A percentile compares a stretch with the other conserved stretches of the same genome.
phyloP scores from a whole-genome alignment of 352 stramenopile genomes.

The Blastocystis sp. region DNA sequence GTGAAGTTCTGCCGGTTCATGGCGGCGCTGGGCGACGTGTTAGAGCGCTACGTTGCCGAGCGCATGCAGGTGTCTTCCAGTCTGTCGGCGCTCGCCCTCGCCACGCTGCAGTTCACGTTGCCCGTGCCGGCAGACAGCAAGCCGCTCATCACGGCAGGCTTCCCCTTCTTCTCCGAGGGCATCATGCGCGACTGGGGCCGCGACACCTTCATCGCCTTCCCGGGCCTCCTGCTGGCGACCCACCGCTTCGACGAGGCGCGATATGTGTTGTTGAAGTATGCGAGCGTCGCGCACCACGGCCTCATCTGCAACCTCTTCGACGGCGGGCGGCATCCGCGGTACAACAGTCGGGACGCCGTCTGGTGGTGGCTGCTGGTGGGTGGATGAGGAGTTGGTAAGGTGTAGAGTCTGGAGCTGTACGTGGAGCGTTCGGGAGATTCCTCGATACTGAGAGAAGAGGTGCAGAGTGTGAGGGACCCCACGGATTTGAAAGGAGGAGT shows the following conservation, averaged over 20 bases:
- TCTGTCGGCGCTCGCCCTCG: slow-evolving; percentile 3
- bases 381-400: not conserved
- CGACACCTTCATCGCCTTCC: slow-evolving; percentile 72
- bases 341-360: slow-evolving; percentile 70
- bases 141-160: slow-evolving; percentile 40
- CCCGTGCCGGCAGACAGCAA: slow-evolving; percentile 5
- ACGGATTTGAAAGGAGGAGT: not conserved
- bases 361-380: slow-evolving; percentile 71
- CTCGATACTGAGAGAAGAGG: not conserved
- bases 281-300: slow-evolving; percentile 55
- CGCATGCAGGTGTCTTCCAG: not conserved
- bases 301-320: slow-evolving; percentile 71
- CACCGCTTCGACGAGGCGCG: slow-evolving; percentile 66
- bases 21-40: not conserved
- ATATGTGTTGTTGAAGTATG: slow-evolving; percentile 63
- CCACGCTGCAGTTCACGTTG: slow-evolving; percentile 60
- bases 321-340: slow-evolving; percentile 47
- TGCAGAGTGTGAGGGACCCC: not conserved
- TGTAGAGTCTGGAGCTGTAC: slow-evolving; percentile 33
- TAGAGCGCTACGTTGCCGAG: not conserved
- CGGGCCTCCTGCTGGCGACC: slow-evolving; percentile 65
- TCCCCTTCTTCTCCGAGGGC: slow-evolving; percentile 70
- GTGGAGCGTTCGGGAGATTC: not conserved
- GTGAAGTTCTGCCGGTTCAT: slow-evolving; percentile 65
- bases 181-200: slow-evolving; percentile 72